Evolutionary conservation across 805 yeast species (phyloP), one percentile per base, ranked within the genome.

Genomic region (Starmerella stigmatis): DNA sequence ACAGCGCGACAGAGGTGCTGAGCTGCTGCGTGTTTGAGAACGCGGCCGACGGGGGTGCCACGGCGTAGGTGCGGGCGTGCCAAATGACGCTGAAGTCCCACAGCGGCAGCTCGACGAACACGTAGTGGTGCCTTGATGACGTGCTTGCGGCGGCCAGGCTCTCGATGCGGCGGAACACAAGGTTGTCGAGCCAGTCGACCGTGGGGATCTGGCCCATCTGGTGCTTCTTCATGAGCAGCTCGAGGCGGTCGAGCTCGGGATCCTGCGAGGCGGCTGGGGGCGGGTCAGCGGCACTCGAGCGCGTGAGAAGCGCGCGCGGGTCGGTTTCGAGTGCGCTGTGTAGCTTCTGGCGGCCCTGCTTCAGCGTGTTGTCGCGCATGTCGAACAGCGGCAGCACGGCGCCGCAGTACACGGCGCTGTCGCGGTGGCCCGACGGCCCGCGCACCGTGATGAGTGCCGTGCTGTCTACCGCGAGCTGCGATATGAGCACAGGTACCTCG

Each of bases 71-170:
- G 17, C 34, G 66, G 52, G 81, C 86, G 6, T 80, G 71, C 57
- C 69, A 83, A 1, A 83, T 82, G 2, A 84, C 72, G 0, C 92
- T 92, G 17, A 78, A 64, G 53, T 79, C 86, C 61, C 79, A 81
- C 46, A 75, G 75, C 13, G 78, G 76, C 33, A 79, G 66, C 45
- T 78, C 84, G 5, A 81, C 60, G 48, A 67, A 68, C 22, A 76
- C 51, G 48, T 66, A 68, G n/a, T 66, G 68, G 22, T 44, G 49
- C 15, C 44, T 41, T 21, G 44, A 22, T 17, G 50, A 31, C 23
- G 37, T 40, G 20, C 40, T 48, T 8, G 49, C 30, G 8, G 43
- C 49, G 6, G 47, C 41, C 40, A 64, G 55, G 40, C 59, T 62
- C 52, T 74, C 78, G 34, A 80, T 69, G 48, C 68, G 67, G 11